Base-by-base conservation (phyloP, 257 asterid species). In the Lycium ferocissimum region DNA sequence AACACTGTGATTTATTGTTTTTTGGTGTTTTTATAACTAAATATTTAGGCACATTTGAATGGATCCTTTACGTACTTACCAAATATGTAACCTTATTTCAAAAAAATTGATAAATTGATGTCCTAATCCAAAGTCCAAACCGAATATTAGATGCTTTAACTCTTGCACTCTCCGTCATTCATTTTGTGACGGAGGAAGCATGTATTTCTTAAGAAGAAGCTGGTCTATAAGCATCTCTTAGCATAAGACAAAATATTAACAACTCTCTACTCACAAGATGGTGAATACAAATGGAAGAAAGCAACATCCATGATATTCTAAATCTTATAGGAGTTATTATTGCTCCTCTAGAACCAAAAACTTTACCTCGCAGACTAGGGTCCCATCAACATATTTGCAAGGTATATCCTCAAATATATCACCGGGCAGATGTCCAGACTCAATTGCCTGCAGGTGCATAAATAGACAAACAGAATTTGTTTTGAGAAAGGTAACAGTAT, bases 391-490 rank as follows among this genome's bases (percentile, higher is more conserved):
- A 80, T 89, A 97, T 88, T 92, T 97, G 96, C 98, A 93, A 0
- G 98, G 98, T 86, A 97, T 88, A 79, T 95, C 98, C 85, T 95
- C 97, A 91, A 94, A 90, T 87, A 97, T 92, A 90, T 93, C 98
- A 80, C 97, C 97, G 13, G 99, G 99, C 84, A 97, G 87, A 72
- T 85, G 92, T 66, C 99, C 99, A 76, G 96, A 92, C 91, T 97
- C 98, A 88, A 97, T 90, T 85, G 99, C 99, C 99, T 97, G 84
- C 86, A 81, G 83, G 43, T 45, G 75, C 38, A 85, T 35, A 89
- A 81, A 69, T 78, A 40, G 51, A 18, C n/a, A 89, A 11, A 61
- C 69, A 70, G 85, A 83, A 51, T 59, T 75, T 40, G 83, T 61
- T 85, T 17, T 53, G 80, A 71, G 56, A 71, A 71, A 71, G 33